A percentile compares a stretch with the other conserved stretches of the same genome.
Evolutionary conservation across 495 filamentous ascomycete genomes (phyloP).

Genomic region (Penicillium soppii): DNA sequence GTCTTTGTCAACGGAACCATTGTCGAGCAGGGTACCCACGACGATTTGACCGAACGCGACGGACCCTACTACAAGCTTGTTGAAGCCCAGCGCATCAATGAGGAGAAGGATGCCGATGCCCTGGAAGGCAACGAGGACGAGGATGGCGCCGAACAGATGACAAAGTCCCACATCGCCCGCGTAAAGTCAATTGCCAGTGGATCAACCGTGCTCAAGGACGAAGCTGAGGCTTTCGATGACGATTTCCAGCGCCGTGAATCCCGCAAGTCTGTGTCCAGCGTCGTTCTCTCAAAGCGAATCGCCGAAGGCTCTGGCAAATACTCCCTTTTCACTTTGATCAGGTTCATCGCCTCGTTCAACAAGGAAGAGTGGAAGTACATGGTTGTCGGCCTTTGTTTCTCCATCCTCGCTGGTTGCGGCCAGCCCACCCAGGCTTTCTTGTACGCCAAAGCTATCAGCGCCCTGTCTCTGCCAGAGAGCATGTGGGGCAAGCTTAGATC

Average conservation of each 20-base stretch:
- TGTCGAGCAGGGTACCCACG: conserved; percentile 85
- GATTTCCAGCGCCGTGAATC: conserved; percentile 50
- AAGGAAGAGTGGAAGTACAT: conserved; percentile 68
- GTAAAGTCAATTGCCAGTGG: conserved; percentile 34
- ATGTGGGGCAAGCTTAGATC: conserved; percentile 54
- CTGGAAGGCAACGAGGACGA: conserved; percentile 35
- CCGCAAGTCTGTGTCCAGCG: conserved; percentile 72
- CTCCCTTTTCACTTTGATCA: conserved; percentile 79
- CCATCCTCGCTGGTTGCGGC: conserved; percentile 76
- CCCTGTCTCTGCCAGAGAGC: conserved; percentile 51
- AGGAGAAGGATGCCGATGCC: conserved; percentile 56
- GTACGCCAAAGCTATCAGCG: conserved; percentile 81
- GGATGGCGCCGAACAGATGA: conserved; percentile 18
- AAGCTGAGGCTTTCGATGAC: conserved; percentile 26
- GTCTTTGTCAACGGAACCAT: conserved; percentile 83
- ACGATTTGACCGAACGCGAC: conserved; percentile 58
- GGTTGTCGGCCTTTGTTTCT: conserved; percentile 72
- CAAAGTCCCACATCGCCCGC: conserved; percentile 25
- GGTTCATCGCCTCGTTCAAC: conserved; percentile 83
- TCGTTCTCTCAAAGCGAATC: conserved; percentile 57
- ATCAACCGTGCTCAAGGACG: conserved; percentile 15
- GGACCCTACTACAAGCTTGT: conserved; percentile 75
- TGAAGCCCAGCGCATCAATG: conserved; percentile 75
- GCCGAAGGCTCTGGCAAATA: conserved; percentile 56
- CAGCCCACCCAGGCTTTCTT: conserved; percentile 88